Base-by-base conservation (phyloP, 257 asterid species). In the Ilex aquifolium region DNA sequence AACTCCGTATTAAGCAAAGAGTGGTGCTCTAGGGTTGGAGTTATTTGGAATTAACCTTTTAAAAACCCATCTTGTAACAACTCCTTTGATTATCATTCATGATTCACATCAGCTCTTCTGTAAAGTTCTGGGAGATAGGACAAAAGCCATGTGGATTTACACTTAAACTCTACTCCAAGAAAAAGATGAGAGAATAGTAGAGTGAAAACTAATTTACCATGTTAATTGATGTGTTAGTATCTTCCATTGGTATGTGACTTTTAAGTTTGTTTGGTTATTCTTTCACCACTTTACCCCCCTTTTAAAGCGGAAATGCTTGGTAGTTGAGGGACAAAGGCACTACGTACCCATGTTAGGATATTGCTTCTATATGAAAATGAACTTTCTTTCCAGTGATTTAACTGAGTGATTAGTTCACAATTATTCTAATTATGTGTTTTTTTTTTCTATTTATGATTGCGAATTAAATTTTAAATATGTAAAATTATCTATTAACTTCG, bases 151-250 rank as follows among this genome's bases (percentile, higher is more conserved):
- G 66, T 58, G 61, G 42, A 14, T 44, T 54, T 65, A 46, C 60
- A 17, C 64, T 65, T 65, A 57, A 72, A 60, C 61, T 61, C 64
- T 60, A 65, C 72, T 61, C 57, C 49, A 69, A 68, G 63, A 9
- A 68, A 68, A 60, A 40, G n/a, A 36, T 49, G 17, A 42, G 14
- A 5, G 46, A 32, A 59, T 59, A 65, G 61, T 57, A 48, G 76
- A 64, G 49, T 31, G 46, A 56, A 64, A 70, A 50, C 32, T 59
- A 70, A 54, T 30, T 46, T 46, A 60, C 46, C 53, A 44, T 16
- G 65, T 31, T 52, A 64, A 17, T 65, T 62, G 53, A 59, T 49
- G 60, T 62, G 29, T 31, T 59, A 4, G 8, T 36, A 36, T 36
- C 42, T 8, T 36, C 8, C 42, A 4, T 36, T 36, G 7, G 42